Conservation (phyloP, 345 rosid genomes). For the Bruguiera sexangula region DNA sequence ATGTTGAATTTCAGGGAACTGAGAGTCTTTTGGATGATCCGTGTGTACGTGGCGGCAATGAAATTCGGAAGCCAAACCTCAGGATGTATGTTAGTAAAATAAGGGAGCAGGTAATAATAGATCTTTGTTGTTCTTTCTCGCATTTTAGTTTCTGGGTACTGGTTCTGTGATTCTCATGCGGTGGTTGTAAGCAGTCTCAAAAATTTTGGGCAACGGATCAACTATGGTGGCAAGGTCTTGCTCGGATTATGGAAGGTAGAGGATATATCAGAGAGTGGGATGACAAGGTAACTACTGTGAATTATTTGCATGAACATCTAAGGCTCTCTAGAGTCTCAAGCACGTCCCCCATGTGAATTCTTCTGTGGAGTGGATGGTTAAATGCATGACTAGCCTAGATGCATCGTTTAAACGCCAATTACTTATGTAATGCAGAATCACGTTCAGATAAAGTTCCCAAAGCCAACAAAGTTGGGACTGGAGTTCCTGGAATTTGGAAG, state of each 20-base stretch:
- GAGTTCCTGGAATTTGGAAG: slow-evolving; percentile 38
- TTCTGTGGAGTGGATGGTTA: too few relatives aligned
- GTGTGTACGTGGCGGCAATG: slow-evolving; percentile 26
- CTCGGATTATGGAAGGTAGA: slow-evolving; percentile 68
- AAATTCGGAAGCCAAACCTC: slow-evolving; percentile 52
- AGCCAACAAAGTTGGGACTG: slow-evolving; percentile 54
- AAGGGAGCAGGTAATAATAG: slow-evolving; percentile 56
- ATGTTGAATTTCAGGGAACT: slow-evolving; percentile 28
- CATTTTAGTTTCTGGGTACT: slow-evolving; percentile 9
- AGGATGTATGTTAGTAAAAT: slow-evolving; percentile 52
- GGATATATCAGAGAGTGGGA: slow-evolving; percentile 69
- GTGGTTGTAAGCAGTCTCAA: slow-evolving; percentile 44
- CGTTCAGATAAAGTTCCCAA: slow-evolving; percentile 64
- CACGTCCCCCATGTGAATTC: too few relatives aligned
- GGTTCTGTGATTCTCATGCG: slow-evolving; percentile 16
- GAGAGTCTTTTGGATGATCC: slow-evolving; percentile 26
- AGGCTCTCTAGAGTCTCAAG: too few relatives aligned
- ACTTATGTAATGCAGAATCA: slow-evolving; percentile 43
- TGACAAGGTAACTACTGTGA: slow-evolving; percentile 42
- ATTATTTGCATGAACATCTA: too few relatives aligned
- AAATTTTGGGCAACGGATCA: slow-evolving; percentile 51
- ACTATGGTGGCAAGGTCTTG: slow-evolving; percentile 89
- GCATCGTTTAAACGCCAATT: too few relatives aligned
- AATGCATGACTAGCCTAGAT: too few relatives aligned
- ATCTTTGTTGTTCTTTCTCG: neutral